Conservation (phyloP, 1,284 basidiomycete species). For the Malassezia sympodialis region DNA sequence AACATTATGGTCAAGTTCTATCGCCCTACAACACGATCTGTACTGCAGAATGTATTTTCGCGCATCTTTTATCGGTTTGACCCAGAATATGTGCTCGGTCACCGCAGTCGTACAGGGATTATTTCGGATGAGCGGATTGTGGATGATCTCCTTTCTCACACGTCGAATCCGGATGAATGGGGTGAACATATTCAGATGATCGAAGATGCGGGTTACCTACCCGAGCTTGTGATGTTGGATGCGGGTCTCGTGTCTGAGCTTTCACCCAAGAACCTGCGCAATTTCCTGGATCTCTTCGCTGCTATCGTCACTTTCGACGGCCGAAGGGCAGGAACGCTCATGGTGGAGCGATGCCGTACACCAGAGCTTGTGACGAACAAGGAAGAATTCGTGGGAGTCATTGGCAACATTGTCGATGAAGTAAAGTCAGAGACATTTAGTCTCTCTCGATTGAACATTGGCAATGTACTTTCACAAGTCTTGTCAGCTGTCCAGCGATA, state of each 20-base stretch:
- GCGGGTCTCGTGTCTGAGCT: conserved; percentile 86
- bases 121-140: conserved; percentile 55
- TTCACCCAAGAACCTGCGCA: conserved; percentile 66
- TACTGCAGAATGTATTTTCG: conserved; percentile 31
- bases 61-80: conserved; percentile 41
- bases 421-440: conserved; percentile 96
- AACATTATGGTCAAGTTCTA: conserved; percentile 97
- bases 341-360: conserved; percentile 88
- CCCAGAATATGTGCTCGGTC: conserved; percentile 27
- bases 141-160: conserved; percentile 57
- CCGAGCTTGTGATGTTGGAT: conserved; percentile 92
- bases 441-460: conserved; percentile 87
- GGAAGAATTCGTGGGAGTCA: conserved; percentile 90
- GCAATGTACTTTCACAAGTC: conserved; percentile 80
- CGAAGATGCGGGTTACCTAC: conserved; percentile 66
- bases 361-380: conserved; percentile 82
- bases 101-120: conserved; percentile 13
- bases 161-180: conserved; percentile 59
- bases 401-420: conserved; percentile 84
- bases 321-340: conserved; percentile 81
- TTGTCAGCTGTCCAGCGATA: conserved; percentile 76
- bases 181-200: conserved; percentile 60
- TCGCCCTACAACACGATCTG: conserved; percentile 55
- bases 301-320: conserved; percentile 95
- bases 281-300: conserved; percentile 93